Conservation (phyloP, 495 filamentous ascomycete species). For the Peziza echinospora region DNA sequence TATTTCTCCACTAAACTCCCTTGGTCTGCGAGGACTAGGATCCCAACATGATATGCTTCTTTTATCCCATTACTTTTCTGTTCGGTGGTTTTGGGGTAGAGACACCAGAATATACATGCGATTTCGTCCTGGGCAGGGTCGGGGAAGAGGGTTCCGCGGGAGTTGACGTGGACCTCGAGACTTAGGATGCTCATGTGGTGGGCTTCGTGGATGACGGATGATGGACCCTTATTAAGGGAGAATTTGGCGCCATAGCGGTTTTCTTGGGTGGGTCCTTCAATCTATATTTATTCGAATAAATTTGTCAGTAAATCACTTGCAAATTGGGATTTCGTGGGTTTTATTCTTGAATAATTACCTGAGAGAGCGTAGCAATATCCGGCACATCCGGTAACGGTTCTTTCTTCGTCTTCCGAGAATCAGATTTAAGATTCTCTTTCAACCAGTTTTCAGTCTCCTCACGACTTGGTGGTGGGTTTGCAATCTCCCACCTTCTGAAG, state of each 20-base stretch:
- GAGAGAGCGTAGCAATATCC: too few species aligned
- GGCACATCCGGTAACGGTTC: too few species aligned
- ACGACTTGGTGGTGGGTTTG: slow-evolving; percentile 42
- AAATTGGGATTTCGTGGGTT: too few species aligned
- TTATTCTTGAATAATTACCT: too few species aligned
- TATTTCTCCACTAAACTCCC: slow-evolving; percentile 27
- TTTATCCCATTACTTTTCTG: slow-evolving; percentile 30
- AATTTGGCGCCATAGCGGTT: slow-evolving; percentile 71
- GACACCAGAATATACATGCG: slow-evolving; percentile 74
- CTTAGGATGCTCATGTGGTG: slow-evolving; percentile 97
- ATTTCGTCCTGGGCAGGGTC: slow-evolving; percentile 83
- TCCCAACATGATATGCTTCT: slow-evolving; percentile 36
- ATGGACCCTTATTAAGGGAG: slow-evolving; percentile 53
- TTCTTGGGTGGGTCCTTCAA: slow-evolving; percentile 73
- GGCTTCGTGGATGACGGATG: slow-evolving; percentile 60
- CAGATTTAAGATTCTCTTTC: too few species aligned
- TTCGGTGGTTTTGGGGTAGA: slow-evolving; percentile 46
- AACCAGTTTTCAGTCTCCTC: slow-evolving; percentile 53
- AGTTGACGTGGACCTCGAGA: slow-evolving; percentile 87
- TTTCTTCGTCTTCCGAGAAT: too few species aligned
- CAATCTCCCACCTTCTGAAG: slow-evolving; percentile 37
- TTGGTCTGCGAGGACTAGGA: slow-evolving; percentile 41
- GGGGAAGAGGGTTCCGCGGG: slow-evolving; percentile 52
- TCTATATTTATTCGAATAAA: slow-evolving; percentile 29
- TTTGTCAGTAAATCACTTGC: slow-evolving; percentile 12